A percentile compares a stretch with the other conserved stretches of the same genome.
Conservation (phyloP, 2,329 filamentous ascomycete genomes). For the Moelleriella libera region DNA sequence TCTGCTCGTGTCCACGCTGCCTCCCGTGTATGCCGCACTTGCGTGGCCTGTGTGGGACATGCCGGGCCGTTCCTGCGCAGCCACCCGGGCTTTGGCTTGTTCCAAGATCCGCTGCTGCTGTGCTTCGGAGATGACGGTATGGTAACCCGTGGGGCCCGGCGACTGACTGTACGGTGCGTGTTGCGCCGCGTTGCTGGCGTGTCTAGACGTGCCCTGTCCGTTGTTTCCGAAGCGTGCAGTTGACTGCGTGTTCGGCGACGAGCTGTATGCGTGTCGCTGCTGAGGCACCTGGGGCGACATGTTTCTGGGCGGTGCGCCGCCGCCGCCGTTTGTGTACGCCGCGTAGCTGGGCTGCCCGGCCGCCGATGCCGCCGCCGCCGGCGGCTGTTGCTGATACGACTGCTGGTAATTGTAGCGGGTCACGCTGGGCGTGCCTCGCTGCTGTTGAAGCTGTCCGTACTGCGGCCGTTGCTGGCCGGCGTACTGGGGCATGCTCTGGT, state of each 20-base stretch:
- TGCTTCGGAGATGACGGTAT: constrained; percentile 33
- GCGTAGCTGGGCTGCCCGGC: constrained; percentile 20
- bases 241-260: constrained; percentile 21
- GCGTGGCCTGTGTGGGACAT: constrained; percentile 28
- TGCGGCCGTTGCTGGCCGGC: constrained; percentile 30
- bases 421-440: constrained; percentile 25
- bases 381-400: constrained; percentile 17
- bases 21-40: constrained; percentile 26
- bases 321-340: constrained; percentile 28
- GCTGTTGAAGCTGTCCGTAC: constrained; percentile 21
- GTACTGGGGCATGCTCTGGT: constrained; percentile 34
- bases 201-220: constrained; percentile 15
- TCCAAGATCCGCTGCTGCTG: constrained; percentile 36
- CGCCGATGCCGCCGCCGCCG: constrained; percentile 15
- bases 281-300: constrained; percentile 30
- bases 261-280: constrained; percentile 20
- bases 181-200: constrained; percentile 17
- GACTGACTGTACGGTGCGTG: constrained; percentile 17
- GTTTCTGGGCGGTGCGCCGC: constrained; percentile 22
- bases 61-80: constrained; percentile 26
- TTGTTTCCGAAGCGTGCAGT: constrained; percentile 18
- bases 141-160: constrained; percentile 28
- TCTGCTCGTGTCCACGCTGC: constrained; percentile 14
- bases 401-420: constrained; percentile 25
- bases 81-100: constrained; percentile 33